Percentiles rank a stretch among this genome's conserved stretches.
Conservation (phyloP, 1,139 yeast species). For the Zygosaccharomyces sapae region DNA sequence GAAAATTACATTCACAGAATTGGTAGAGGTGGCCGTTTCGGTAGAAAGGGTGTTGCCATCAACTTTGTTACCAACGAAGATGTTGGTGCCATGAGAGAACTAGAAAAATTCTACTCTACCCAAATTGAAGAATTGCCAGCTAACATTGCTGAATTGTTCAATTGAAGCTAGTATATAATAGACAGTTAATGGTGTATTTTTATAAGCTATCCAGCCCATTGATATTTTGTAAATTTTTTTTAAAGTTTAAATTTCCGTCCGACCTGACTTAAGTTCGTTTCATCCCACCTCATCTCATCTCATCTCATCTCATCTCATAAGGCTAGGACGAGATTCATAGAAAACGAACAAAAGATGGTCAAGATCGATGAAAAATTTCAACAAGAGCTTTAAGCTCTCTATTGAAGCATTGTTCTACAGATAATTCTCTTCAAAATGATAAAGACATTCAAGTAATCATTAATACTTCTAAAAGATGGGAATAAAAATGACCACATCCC, state of each 20-base stretch:
- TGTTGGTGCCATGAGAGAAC: conserved; percentile 92
- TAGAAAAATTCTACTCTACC: conserved; percentile 96
- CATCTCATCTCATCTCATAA: conserved; percentile 4
- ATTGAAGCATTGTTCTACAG: conserved; percentile 23
- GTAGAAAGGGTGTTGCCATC: conserved; percentile 99
- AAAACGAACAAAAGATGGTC: conserved; percentile 1
- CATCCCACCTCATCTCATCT: conserved; percentile 4
- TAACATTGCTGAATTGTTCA: conserved; percentile 77
- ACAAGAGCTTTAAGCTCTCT: conserved; percentile 26
- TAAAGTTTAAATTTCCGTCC: no score
- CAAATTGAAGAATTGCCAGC: conserved; percentile 98
- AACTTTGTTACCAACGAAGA: conserved; percentile 92
- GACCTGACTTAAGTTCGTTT: neutral
- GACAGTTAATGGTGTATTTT: conserved; percentile 13
- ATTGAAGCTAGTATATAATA: conserved; percentile 18
- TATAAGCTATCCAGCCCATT: conserved; percentile 7
- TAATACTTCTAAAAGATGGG: conserved; percentile 50
- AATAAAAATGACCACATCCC: conserved; percentile 55
- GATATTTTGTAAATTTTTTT: conserved; percentile 5
- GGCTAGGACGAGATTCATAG: neutral
- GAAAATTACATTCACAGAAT: conserved; percentile 99
- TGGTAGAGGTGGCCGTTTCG: conserved; percentile 99
- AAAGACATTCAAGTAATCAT: conserved; percentile 47
- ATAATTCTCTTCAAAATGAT: conserved; percentile 26
- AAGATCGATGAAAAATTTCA: conserved; percentile 13